Evolutionary conservation across 345 rosid species (phyloP).

Genomic region (Lepidium aucheri): DNA sequence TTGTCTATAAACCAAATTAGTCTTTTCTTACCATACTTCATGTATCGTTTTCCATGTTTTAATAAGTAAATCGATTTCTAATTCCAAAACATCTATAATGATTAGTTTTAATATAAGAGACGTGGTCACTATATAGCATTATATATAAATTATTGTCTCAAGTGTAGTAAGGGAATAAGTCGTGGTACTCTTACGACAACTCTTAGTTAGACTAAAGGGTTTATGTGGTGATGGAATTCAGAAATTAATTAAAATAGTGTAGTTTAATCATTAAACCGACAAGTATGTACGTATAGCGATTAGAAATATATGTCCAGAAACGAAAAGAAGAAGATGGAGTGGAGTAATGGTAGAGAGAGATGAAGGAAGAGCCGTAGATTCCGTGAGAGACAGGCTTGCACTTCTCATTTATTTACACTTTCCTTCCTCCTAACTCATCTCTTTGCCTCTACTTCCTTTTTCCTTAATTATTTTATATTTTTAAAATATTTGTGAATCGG

Average conservation of each 20-base stretch:
- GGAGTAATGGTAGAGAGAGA: constrained; percentile 30
- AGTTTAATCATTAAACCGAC: neutral
- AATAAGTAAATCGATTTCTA: neutral
- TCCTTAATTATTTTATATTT: neutral
- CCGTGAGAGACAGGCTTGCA: constrained; percentile 54
- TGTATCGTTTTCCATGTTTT: neutral
- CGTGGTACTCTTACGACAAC: constrained; percentile 16
- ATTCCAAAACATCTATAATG: neutral
- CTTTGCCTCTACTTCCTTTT: neutral
- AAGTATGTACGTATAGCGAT: constrained; percentile 16
- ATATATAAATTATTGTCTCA: neutral
- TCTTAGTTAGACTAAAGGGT: constrained; percentile 13
- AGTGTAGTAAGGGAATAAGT: neutral
- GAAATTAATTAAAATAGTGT: neutral
- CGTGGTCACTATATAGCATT: neutral
- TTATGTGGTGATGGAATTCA: too few relatives aligned
- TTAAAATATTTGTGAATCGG: too few relatives aligned
- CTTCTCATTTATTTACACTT: constrained; percentile 13
- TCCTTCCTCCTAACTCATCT: constrained; percentile 5
- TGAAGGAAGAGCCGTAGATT: constrained; percentile 34
- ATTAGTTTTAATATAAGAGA: neutral
- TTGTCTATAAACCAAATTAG: too few relatives aligned
- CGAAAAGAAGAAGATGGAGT: constrained; percentile 9
- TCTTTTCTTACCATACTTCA: neutral
- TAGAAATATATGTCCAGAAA: neutral